A percentile compares a stretch with the other conserved stretches of the same genome.
Evolutionary conservation across 1,139 yeast species (phyloP).

Genomic region (Lodderomyces orthopsilosis): DNA sequence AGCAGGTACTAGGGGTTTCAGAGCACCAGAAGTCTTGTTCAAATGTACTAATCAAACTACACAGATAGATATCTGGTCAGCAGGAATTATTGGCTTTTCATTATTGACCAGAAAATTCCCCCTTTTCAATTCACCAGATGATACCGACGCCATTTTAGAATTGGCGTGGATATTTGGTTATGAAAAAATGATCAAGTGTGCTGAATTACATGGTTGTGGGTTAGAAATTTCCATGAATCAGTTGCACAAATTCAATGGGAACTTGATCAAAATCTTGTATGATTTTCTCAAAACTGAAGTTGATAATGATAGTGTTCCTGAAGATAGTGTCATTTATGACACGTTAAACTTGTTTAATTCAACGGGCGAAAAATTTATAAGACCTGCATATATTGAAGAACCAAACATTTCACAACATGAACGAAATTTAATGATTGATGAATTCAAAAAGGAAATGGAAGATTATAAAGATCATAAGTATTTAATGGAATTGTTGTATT

Average conservation of each 20-base stretch:
- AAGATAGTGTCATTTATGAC: constrained; percentile 38
- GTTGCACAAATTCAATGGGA: constrained; percentile 23
- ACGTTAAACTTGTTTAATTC: constrained; percentile 33
- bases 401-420: constrained; percentile 4
- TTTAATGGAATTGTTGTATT: constrained; percentile 53
- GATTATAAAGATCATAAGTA: constrained; percentile 39
- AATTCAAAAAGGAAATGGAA: constrained; percentile 18
- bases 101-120: constrained; percentile 76
- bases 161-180: constrained; percentile 80
- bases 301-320: constrained; percentile 36
- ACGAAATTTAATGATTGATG: constrained; percentile 8
- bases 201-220: constrained; percentile 84
- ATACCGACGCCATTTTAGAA: constrained; percentile 86
- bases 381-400: constrained; percentile 17
- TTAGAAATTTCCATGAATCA: constrained; percentile 57
- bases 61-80: constrained; percentile 88
- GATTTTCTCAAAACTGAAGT: constrained; percentile 33
- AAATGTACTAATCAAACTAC: constrained; percentile 84
- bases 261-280: constrained; percentile 31
- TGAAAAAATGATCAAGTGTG: constrained; percentile 70
- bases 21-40: constrained; percentile 91
- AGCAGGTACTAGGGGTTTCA: constrained; percentile 95
- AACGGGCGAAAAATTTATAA: constrained; percentile 25
- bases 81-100: constrained; percentile 80
- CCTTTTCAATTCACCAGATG: constrained; percentile 86